Evolutionary conservation across 2,329 filamentous ascomycete genomes (phyloP), one percentile per base, ranked within the genome.

Genomic region (Cordyceps farinosa): DNA sequence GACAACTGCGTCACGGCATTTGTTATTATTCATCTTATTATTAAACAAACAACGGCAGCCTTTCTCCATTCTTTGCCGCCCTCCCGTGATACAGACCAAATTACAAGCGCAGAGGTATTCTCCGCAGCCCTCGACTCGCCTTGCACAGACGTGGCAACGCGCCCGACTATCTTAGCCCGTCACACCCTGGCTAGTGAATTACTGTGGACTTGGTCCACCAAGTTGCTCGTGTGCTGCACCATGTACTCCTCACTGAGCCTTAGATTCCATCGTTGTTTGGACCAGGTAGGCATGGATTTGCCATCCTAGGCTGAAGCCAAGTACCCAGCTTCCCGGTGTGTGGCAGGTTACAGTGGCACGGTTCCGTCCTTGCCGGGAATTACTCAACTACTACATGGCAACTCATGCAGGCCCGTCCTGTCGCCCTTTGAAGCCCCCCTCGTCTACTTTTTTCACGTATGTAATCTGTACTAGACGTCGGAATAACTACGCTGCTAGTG

Each of bases 281-380:
- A 60, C 58, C 30, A 54, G 40, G 40, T 52, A 36, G 38, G 58
- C 13, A 61, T 47, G 45, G 58, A 61, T 61, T 22, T 61, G 7
- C 32, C 58, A n/a, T 42, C n/a, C 22, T 50, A 8, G 47, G 8
- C 36, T 30, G 47, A 60, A 34, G 11, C 45, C 42, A 40, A 29
- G 36, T 32, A 52, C 48, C 22, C 48, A 54, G 30, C 30, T n/a
- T 45, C 58, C 38, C 50, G 58, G 58, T 54, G 50, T 53, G 50
- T 53, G 58, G 22, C n/a, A 61, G 47, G 47, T 34, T 34, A n/a
- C 57, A 48, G 36, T 42, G 29, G 48, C 29, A 29, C 38, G 7
- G 38, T 61, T 45, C 58, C 58, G 58, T 45, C 48, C 8, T 34
- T 53, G 48, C 58, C 58, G 38, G 57, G 58, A 45, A 44, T 29